These are phyloP conservation scores for Pseudocercospora fuligena DNA, from an alignment of 2,329 filamentous ascomycete species.

Conservation along the genomic window DNA sequence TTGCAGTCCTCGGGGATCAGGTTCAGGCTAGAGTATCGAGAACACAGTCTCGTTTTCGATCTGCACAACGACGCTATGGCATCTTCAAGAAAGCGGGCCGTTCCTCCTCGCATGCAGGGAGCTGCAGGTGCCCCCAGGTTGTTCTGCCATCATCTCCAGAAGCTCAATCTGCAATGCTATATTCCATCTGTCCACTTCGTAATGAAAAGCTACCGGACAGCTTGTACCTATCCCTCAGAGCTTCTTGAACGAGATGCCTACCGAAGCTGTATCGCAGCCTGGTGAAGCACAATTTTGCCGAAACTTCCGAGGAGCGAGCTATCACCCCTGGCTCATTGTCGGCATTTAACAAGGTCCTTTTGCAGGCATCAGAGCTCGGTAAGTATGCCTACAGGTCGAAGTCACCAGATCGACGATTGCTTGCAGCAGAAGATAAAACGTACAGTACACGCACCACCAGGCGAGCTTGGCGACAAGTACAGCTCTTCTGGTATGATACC, in stretches of 20 bases:
- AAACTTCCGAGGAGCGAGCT: slow-evolving; percentile 4
- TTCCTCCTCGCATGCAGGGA: slow-evolving; percentile 1
- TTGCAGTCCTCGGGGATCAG: slow-evolving; percentile 1
- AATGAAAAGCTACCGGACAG: no score
- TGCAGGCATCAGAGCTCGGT: slow-evolving; percentile 10
- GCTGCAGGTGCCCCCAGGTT: no score
- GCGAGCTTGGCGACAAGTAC: background rate
- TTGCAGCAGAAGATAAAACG: background rate
- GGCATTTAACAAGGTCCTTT: background rate
- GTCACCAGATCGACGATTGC: slow-evolving; percentile 9
- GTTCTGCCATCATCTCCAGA: no score
- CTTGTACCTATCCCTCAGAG: background rate
- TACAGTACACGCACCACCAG: background rate
- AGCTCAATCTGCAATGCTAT: no score
- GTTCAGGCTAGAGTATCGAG: slow-evolving; percentile 2
- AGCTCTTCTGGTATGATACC: background rate
- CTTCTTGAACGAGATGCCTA: background rate
- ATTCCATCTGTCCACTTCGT: no score
- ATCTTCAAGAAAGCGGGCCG: background rate
- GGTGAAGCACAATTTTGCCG: slow-evolving; percentile 3
- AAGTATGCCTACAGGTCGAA: slow-evolving; percentile 2
- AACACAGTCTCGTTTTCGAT: background rate
- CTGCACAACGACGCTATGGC: background rate
- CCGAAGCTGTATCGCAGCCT: background rate
- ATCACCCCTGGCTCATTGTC: background rate